phyloP scores from a whole-genome alignment of 257 asterid species.

The Petunia secreta region DNA sequence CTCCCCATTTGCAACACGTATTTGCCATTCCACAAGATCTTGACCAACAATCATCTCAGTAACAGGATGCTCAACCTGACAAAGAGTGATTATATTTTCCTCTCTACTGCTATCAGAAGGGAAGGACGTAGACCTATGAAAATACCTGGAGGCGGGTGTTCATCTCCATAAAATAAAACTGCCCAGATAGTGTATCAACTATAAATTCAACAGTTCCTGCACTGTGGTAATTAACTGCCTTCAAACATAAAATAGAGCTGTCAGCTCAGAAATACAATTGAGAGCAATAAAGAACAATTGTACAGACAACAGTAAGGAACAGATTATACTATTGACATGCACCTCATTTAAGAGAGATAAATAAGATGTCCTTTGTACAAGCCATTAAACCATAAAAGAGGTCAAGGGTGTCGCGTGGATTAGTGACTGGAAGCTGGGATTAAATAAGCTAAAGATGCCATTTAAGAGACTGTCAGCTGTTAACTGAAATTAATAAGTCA shows the following conservation, averaged over 20 bases:
- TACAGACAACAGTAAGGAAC: neutral
- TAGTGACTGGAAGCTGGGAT: no score
- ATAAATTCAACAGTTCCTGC: slow-evolving; percentile 99
- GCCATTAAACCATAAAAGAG: no score
- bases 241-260: slow-evolving; percentile 35
- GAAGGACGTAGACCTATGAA: slow-evolving; percentile 27
- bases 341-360: neutral
- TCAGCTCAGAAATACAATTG: slow-evolving; percentile 32
- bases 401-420: no score
- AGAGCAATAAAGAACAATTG: neutral
- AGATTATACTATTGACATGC: neutral
- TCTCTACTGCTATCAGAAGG: slow-evolving; percentile 30
- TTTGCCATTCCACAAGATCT: slow-evolving; percentile 99
- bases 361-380: neutral
- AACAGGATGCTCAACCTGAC: slow-evolving; percentile 97
- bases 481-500: no score
- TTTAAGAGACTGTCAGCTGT: no score
- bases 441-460: no score
- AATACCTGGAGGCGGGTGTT: slow-evolving; percentile 99
- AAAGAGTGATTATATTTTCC: slow-evolving; percentile 28
- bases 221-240: slow-evolving; percentile 92
- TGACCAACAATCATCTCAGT: slow-evolving; percentile 99
- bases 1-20: slow-evolving; percentile 94
- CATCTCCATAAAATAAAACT: slow-evolving; percentile 99
- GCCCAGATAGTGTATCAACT: slow-evolving; percentile 82